Evolutionary conservation across 139 green algal species (phyloP).

Genomic region (Picochlorum sp.): DNA sequence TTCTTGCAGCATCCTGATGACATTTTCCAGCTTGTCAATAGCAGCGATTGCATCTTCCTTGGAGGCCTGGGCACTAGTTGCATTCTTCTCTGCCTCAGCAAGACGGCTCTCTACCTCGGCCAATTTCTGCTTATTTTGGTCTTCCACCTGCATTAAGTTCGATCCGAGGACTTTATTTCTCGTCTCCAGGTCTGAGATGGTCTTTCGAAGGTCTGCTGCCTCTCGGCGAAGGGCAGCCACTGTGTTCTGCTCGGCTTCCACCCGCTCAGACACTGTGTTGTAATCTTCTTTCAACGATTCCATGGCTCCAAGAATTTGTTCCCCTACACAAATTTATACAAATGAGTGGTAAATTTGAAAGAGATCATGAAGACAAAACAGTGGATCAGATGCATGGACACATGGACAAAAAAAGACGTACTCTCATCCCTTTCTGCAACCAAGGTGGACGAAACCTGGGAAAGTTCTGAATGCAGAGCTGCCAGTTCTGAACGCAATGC

Average conservation of each 20-base stretch:
- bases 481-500: conserved; percentile 29
- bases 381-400: not conserved
- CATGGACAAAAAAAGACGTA: conserved; percentile 6
- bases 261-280: conserved; percentile 13
- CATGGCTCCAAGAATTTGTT: conserved; percentile 26
- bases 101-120: not conserved
- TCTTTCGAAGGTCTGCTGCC: conserved; percentile 14
- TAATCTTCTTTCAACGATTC: conserved; percentile 28
- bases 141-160: conserved; percentile 22
- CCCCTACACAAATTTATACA: conserved; percentile 4
- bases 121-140: conserved; percentile 15
- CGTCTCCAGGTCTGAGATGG: conserved; percentile 23
- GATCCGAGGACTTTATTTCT: conserved; percentile 17
- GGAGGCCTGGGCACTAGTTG: conserved; percentile 11
- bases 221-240: conserved; percentile 22
- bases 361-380: not conserved
- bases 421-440: conserved; percentile 18
- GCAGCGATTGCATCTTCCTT: conserved; percentile 28
- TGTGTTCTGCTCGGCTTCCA: conserved; percentile 33
- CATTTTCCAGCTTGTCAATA: conserved; percentile 35
- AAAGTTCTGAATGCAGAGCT: conserved; percentile 24
- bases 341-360: not conserved
- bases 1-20: conserved; percentile 20
- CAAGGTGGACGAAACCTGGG: conserved; percentile 14
- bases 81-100: conserved; percentile 8